Percentiles rank a stretch among this genome's conserved stretches.
These are phyloP conservation scores for Stropharia rugosoannulata DNA, from an alignment of 768 basidiomycete genomes.

Conservation along the genomic window DNA sequence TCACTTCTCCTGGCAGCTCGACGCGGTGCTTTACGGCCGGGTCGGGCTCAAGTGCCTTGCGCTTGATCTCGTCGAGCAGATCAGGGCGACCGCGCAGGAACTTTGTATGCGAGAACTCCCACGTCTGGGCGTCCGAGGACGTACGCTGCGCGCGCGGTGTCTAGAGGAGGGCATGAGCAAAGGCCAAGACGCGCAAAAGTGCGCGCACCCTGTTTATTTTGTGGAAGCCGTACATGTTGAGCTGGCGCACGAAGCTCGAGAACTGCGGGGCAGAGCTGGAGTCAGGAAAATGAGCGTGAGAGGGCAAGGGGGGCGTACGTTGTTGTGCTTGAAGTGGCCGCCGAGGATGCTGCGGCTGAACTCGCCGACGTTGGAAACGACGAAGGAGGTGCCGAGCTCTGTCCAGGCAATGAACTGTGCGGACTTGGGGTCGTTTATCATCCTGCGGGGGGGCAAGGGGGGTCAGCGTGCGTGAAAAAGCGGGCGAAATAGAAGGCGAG, in stretches of 20 bases:
- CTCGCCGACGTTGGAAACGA: conserved; percentile 83
- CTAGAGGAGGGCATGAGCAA: conserved; percentile 28
- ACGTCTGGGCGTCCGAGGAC: conserved; percentile 77
- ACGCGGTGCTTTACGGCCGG: conserved; percentile 69
- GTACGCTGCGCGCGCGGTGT: conserved; percentile 84
- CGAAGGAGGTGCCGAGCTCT: conserved; percentile 78
- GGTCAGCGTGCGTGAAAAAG: background rate
- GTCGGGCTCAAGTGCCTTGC: conserved; percentile 83
- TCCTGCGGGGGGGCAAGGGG: conserved; percentile 40
- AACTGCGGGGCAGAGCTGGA: conserved; percentile 61
- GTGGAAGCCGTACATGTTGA: conserved; percentile 97
- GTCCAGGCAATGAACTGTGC: conserved; percentile 84
- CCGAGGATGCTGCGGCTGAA: conserved; percentile 85
- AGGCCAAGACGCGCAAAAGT: conserved; percentile 1
- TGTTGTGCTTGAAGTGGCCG: conserved; percentile 89
- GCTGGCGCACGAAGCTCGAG: conserved; percentile 90
- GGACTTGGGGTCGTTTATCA: conserved; percentile 84
- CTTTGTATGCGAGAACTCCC: conserved; percentile 89
- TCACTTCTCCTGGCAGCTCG: conserved; percentile 79
- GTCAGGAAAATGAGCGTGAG: conserved; percentile 9
- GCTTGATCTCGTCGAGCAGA: conserved; percentile 81
- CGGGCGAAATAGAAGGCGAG: conserved; percentile 5
- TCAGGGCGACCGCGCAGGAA: conserved; percentile 81
- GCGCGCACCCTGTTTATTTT: conserved; percentile 81
- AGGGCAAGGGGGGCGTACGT: conserved; percentile 45